Evolutionary conservation across 179 eudicot genomes (phyloP), one percentile per base, ranked within the genome.

Genomic region (Sideroxylon spinosum): DNA sequence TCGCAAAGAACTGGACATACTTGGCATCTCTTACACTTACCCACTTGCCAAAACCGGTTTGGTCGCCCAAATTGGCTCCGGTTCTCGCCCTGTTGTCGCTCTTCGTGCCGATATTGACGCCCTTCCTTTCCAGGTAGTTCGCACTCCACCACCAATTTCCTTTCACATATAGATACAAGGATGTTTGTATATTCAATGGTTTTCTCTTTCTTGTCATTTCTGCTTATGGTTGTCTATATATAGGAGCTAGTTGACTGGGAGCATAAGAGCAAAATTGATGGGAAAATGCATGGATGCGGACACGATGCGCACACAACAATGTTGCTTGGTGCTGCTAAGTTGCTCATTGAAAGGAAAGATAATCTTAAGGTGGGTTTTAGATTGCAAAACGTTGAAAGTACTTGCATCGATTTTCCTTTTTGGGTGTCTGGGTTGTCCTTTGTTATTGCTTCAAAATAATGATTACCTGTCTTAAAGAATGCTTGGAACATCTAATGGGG

Each of bases 271-370:
- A 91, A 91, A 84, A 78, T 85, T 25, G 89, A 89, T 61, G 98
- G 98, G 48, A 79, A 77, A 71, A 90, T 93, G 97, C 94, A 93
- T 75, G 94, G 83, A 68, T 93, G 95, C 78, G 98, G 94, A 73
- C 97, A 92, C 81, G 98, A 92, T 88, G 97, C 89, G 65, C 97
- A 92, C 80, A 88, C 93, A 8, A 83, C 97, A 9, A 92, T 93
- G 98, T 89, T 92, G 82, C 92, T 93, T 16, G 98, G 97, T 60
- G 94, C 98, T 81, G 98, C 97, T 75, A 92, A 92, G 84, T 84
- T 93, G 82, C 90, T 93, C 67, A 68, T 87, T 81, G 84, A 93
- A 80, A 78, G 97, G 71, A 93, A 89, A 73, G 85, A 87, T 68
- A 73, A 81, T 26, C 90, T 93, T 4, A 86, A 90, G 92, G 97